Conservation (phyloP, 768 basidiomycete genomes). For the Tricholoma sp. region DNA sequence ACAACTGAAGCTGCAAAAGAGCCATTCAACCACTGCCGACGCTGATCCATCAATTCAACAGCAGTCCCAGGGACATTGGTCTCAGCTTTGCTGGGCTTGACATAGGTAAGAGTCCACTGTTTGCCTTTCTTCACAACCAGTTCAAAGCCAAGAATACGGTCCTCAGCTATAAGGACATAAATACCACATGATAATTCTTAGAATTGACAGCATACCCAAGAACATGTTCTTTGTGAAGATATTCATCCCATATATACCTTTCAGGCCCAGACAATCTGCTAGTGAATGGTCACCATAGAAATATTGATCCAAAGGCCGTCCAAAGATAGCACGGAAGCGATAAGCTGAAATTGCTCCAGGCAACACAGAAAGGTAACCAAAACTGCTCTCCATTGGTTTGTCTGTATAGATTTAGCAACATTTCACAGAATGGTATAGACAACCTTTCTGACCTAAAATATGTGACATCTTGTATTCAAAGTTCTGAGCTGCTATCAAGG, state of each 20-base stretch:
- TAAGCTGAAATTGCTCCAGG: slow-evolving; percentile 98
- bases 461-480: slow-evolving; percentile 99
- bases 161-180: slow-evolving; percentile 53
- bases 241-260: slow-evolving; percentile 95
- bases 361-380: slow-evolving; percentile 92
- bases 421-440: background rate
- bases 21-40: slow-evolving; percentile 95
- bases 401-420: slow-evolving; percentile 35
- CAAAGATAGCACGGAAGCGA: slow-evolving; percentile 87
- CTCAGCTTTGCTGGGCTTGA: slow-evolving; percentile 94
- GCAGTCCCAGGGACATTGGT: slow-evolving; percentile 94
- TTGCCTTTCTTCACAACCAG: slow-evolving; percentile 87
- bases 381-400: slow-evolving; percentile 92
- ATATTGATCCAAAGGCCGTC: slow-evolving; percentile 80
- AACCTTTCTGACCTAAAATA: slow-evolving; percentile 59
- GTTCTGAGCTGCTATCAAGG: slow-evolving; percentile 91
- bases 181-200: background rate
- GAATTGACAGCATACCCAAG: slow-evolving; percentile 28
- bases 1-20: slow-evolving; percentile 91
- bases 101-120: slow-evolving; percentile 82
- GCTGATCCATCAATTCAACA: slow-evolving; percentile 88
- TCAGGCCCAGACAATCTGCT: slow-evolving; percentile 85
- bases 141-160: slow-evolving; percentile 97
- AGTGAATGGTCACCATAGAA: slow-evolving; percentile 87
- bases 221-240: slow-evolving; percentile 92